Percentiles rank a stretch among this genome's conserved stretches.
phyloP scores from a whole-genome alignment of 345 rosid genomes.

The Camelina sativa region DNA sequence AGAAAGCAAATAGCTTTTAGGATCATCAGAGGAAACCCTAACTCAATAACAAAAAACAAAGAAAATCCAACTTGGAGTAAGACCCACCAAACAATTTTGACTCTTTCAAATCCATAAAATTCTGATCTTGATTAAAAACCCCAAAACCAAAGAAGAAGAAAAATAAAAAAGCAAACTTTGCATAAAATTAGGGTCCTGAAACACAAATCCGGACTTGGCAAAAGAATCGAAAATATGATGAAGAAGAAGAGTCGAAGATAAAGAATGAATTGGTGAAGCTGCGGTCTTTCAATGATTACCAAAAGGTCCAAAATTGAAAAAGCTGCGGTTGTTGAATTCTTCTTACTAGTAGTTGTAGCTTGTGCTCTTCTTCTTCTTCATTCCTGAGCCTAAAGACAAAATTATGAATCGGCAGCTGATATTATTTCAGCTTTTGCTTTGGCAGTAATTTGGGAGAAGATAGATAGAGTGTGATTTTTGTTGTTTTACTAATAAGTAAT shows the following conservation, averaged over 20 bases:
- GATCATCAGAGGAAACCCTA: not conserved
- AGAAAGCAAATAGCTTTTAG: too few relatives aligned
- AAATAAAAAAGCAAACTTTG: not conserved
- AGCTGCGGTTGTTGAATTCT: constrained; percentile 1
- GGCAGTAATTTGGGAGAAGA: constrained; percentile 32
- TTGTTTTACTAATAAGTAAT: not conserved
- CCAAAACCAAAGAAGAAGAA: not conserved
- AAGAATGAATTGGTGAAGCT: constrained; percentile 5
- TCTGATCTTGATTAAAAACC: not conserved
- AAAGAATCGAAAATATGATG: not conserved
- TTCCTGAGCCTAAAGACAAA: not conserved
- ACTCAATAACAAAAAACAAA: not conserved
- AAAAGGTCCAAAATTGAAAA: constrained; percentile 11
- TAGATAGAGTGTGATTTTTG: not conserved
- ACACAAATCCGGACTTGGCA: not conserved
- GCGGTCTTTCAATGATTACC: not conserved
- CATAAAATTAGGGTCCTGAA: not conserved
- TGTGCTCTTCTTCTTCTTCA: constrained; percentile 15
- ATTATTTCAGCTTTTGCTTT: constrained; percentile 30
- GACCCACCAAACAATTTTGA: constrained; percentile 30
- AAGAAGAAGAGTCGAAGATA: constrained; percentile 4
- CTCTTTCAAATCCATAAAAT: constrained; percentile 29
- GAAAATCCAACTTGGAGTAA: constrained; percentile 15
- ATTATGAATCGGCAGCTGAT: too few relatives aligned
- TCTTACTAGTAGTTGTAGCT: not conserved